phyloP scores from a whole-genome alignment of 176 grass and related monocot genomes.

The Triticum aestivum region IWGSC_CS_RefSeq_v2.1 NC_057810.1:34280687-34281186 shows the following conservation, averaged over 20 bases:
- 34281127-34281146: too few relatives aligned
- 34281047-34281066: neutral
- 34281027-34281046: neutral
- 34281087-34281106: neutral
- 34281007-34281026: neutral
- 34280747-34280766: too few relatives aligned
- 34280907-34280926: neutral
- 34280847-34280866: neutral
- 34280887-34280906: neutral
- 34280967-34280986: neutral
- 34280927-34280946: neutral
- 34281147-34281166: too few relatives aligned
- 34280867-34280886: neutral
- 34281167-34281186: too few relatives aligned
- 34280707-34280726: too few relatives aligned
- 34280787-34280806: too few relatives aligned
- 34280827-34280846: neutral
- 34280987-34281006: neutral
- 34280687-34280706: too few relatives aligned
- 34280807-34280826: too few relatives aligned
- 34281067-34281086: neutral
- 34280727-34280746: too few relatives aligned
- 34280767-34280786: too few relatives aligned
- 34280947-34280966: neutral
- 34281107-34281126: too few relatives aligned